Evolutionary conservation across 768 basidiomycete genomes (phyloP), one percentile per base, ranked within the genome.

Genomic region (Lactifluus rugatus): DNA sequence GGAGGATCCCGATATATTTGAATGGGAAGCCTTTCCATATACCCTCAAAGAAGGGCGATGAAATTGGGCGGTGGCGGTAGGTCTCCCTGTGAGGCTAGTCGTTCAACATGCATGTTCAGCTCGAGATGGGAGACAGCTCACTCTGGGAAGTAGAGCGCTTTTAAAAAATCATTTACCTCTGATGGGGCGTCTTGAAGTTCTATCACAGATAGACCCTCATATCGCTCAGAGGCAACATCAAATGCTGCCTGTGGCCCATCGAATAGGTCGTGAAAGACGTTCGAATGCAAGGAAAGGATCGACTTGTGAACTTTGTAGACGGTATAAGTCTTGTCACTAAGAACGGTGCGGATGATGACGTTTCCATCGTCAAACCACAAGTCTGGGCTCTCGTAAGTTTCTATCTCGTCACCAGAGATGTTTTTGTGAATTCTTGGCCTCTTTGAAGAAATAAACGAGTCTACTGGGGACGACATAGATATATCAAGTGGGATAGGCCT

Each of bases 331-430:
- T 54, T 48, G 26, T 54, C 25, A 31, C n/a, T n/a, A 11, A 55
- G 19, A 34, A 54, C 13, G 25, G 53, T 47, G 45, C 61, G 56
- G 36, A 64, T 32, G 37, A 64, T 44, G 53, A 64, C 44, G 21
- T 64, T 64, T 25, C 63, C 63, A 25, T 64, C 63, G 26, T 51
- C 48, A 26, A 64, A 50, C 63, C 63, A 64, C 51, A 64, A 47
- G 32, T 56, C 54, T 32, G 59, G 54, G 39, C 57, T 50, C 28
- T 60, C 58, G 31, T 50, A 48, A 9, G 56, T 58, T 14, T 52
- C 34, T n/a, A 53, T 44, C 21, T 59, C 46, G 19, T 48, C 51
- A 14, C 54, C 54, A 5, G 59, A 41, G 6, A 46, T 51, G 21
- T 17, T 56, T 25, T 52, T 56, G 44, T 41, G 45, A 26, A 48